A percentile compares a stretch with the other conserved stretches of the same genome.
These are phyloP conservation scores for Triticum aestivum DNA, from an alignment of 176 grass and related monocot species.

Conservation along the genomic window DNA sequence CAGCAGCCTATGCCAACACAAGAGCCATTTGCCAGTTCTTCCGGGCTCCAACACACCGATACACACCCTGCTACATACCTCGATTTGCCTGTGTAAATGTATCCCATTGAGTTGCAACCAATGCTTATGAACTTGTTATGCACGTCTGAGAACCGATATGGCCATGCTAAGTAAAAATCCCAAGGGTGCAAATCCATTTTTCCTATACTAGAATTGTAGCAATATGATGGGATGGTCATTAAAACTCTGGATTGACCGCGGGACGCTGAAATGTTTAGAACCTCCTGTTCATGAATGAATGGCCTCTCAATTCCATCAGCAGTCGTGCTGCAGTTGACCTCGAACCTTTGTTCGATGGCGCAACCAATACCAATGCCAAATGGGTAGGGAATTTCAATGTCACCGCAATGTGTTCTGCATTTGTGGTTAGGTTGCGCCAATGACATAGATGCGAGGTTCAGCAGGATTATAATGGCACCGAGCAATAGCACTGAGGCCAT, in stretches of 20 bases:
- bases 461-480: not conserved
- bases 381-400: constrained; percentile 12
- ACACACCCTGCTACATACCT: not conserved
- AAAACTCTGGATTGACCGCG: constrained; percentile 3
- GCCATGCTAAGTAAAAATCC: not conserved
- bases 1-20: constrained; percentile 19
- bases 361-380: constrained; percentile 3
- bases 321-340: not conserved
- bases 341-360: not conserved
- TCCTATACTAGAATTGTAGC: not conserved
- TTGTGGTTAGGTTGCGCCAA: not conserved
- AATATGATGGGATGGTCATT: not conserved
- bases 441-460: not conserved
- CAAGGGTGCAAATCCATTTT: accelerated
- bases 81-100: not conserved
- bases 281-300: not conserved
- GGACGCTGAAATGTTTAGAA: not conserved
- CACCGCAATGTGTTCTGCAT: constrained; percentile 12
- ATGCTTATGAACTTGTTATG: constrained; percentile 19
- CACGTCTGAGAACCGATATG: not conserved
- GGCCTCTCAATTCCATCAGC: not conserved
- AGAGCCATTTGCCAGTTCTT: not conserved
- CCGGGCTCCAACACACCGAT: not conserved
- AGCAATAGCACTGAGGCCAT: not conserved
- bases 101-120: constrained; percentile 29